Evolutionary conservation across 495 filamentous ascomycete genomes (phyloP), one percentile per base, ranked within the genome.

Genomic region (Aspergillus panamensis): DNA sequence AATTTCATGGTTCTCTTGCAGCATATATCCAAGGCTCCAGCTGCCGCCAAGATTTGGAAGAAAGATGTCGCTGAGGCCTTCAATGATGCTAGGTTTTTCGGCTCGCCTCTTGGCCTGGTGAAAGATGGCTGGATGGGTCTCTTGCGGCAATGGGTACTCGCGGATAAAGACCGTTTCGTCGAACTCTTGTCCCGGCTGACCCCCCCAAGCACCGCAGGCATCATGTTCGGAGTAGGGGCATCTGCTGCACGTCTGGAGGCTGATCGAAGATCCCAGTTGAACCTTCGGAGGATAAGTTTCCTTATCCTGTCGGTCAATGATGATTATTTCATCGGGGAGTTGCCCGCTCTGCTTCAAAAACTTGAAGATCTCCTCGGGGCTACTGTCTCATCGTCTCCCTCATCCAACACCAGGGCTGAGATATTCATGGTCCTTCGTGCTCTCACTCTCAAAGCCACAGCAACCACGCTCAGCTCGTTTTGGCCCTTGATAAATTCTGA

Each of bases 161-260:
- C 79, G 16, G 94, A 99, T 64, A 96, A 94, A 68, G 94, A 97
- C 56, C 84, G 90, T 17, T 82, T 99, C 70, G 74, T 84, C 1
- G 95, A 97, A 55, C 73, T 96, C 3, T 69, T 97, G 13, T 77
- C 81, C 39, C 85, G 91, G 25, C 78, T 97, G 35, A 85, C 89
- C 6, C 81, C 92, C 3, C 94, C 94, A 8, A 91, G 91, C 14
- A 89, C 94, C n/a, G 95, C 94, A 0, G 95, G 94, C 14, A 96
- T 97, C 54, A 91, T 99, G 69, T 99, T 99, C 60, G 94, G 94
- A 20, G 94, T 99, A 6, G 94, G 94, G 50, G 95, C 94, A 7
- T 92, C 89, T 33, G 93, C 92, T 20, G 94, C 94, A n/a, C 81
- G 94, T 57, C 77, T 91, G 43, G 94, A 99, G 74, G 91, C 94